Evolutionary conservation across 2,329 filamentous ascomycete species (phyloP).

Genomic region (Blumeria hordei): DNA sequence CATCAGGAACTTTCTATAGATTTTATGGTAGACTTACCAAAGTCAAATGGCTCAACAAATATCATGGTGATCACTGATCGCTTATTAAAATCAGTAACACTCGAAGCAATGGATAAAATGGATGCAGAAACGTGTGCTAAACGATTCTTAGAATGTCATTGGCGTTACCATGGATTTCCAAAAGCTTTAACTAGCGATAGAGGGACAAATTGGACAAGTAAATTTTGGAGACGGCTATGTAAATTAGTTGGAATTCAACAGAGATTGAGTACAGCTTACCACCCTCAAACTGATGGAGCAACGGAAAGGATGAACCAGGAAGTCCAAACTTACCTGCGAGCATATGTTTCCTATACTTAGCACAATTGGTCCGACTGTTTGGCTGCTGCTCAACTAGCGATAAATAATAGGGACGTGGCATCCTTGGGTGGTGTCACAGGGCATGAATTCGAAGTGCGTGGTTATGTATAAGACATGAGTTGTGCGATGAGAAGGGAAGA

Average conservation of each 20-base stretch:
- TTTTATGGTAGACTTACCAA: too few relatives aligned
- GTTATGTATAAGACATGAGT: too few relatives aligned
- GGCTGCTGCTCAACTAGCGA: not conserved
- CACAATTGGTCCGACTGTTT: not conserved
- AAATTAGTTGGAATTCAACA: not conserved
- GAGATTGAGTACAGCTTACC: not conserved
- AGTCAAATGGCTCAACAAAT: not conserved
- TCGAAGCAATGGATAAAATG: not conserved
- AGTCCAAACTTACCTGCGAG: not conserved
- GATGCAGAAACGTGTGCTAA: not conserved
- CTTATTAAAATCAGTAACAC: not conserved
- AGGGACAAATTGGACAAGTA: not conserved
- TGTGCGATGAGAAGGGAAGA: too few relatives aligned
- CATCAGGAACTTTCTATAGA: too few relatives aligned
- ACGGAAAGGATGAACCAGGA: conserved; percentile 1
- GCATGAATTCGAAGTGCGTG: too few relatives aligned
- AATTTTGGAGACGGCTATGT: conserved; percentile 1
- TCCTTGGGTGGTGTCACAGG: too few relatives aligned
- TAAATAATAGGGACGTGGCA: not conserved
- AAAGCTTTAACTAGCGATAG: not conserved
- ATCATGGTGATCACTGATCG: conserved; percentile 1
- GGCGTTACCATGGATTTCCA: not conserved
- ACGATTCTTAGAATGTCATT: not conserved
- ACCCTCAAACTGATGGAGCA: conserved; percentile 1
- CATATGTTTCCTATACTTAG: not conserved